Evolutionary conservation across 2,329 filamentous ascomycete species (phyloP), one percentile per base, ranked within the genome.

Genomic region (Talaromyces sp.): DNA sequence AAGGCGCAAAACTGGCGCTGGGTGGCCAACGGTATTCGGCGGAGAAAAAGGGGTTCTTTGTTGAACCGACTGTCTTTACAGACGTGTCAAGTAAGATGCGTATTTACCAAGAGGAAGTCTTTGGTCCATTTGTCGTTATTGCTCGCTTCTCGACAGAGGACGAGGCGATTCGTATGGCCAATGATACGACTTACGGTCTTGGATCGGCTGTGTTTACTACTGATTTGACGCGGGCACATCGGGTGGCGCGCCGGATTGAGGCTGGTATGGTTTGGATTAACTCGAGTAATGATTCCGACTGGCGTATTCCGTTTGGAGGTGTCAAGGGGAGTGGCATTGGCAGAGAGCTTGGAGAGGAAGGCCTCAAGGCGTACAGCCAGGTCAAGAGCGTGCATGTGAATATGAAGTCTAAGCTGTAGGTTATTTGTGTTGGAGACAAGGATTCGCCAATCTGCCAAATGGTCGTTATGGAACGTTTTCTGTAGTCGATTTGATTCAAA

Each of bases 251-350:
- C 3, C 70, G 74, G 55, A 74, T 80, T 17, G 76, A 79, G 65
- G 71, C 77, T 2, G 78, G 77, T 15, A 79, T 77, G 74, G 77
- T 79, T 1, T 79, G 77, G 77, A 71, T 80, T 22, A 80, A 80
- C 59, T 78, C 74, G 42, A 77, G 72, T 52, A 75, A 75, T 63
- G 76, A 79, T 56, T 75, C 73, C 39, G 76, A 79, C 63, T 72
- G 72, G 13, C 66, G 75, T 0, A 68, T 79, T 22, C 75, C 77
- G 0, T 79, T 78, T 64, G 77, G 77, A 25, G 77, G 77, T 57
- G 76, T 79, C 25, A 79, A 79, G 70, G 73, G 77, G 64, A 78
- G 75, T 62, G 78, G 78, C 13, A 79, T 85, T 69, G 83, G 83
- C 0, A 69, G 82, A 25, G 79, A 85, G 63, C 64, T 78, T 59